These are phyloP conservation scores for Yamadazyma kitorensis DNA, from an alignment of 805 yeast species.

Conservation along the genomic window DNA sequence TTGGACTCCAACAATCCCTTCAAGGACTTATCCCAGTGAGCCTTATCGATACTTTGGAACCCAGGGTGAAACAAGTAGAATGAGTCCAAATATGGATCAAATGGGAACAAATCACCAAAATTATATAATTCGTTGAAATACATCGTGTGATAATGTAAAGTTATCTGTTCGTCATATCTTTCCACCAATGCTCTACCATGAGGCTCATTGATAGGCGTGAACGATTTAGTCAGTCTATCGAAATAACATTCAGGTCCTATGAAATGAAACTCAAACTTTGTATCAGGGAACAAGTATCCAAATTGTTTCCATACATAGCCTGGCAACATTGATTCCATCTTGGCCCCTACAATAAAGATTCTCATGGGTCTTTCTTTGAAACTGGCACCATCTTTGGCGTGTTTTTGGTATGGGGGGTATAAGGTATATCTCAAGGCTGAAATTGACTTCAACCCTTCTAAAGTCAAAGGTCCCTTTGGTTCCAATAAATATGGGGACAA, in stretches of 20 bases:
- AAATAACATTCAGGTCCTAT: conserved; percentile 90
- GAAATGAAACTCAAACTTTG: conserved; percentile 82
- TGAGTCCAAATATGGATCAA: conserved; percentile 92
- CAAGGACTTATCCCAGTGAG: conserved; percentile 80
- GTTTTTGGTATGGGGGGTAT: conserved; percentile 56
- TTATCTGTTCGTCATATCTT: conserved; percentile 69
- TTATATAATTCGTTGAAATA: conserved; percentile 90
- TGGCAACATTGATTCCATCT: conserved; percentile 91
- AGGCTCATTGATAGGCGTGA: conserved; percentile 50
- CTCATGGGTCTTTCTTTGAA: conserved; percentile 87
- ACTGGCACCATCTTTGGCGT: conserved; percentile 49
- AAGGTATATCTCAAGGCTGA: conserved; percentile 91
- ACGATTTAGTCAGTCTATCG: conserved; percentile 64
- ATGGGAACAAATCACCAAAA: conserved; percentile 93
- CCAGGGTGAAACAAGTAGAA: conserved; percentile 97
- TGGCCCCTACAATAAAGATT: conserved; percentile 84
- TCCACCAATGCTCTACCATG: conserved; percentile 63
- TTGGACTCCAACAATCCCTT: conserved; percentile 89
- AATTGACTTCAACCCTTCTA: conserved; percentile 90
- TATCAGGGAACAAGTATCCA: conserved; percentile 78
- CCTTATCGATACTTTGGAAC: conserved; percentile 75
- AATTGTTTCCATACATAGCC: conserved; percentile 95
- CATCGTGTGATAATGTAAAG: conserved; percentile 81
- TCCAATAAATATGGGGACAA: conserved; percentile 78
- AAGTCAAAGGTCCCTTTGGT: conserved; percentile 83